Evolutionary conservation across 768 basidiomycete species (phyloP).

Genomic region (Pisolithus microcarpus): DNA sequence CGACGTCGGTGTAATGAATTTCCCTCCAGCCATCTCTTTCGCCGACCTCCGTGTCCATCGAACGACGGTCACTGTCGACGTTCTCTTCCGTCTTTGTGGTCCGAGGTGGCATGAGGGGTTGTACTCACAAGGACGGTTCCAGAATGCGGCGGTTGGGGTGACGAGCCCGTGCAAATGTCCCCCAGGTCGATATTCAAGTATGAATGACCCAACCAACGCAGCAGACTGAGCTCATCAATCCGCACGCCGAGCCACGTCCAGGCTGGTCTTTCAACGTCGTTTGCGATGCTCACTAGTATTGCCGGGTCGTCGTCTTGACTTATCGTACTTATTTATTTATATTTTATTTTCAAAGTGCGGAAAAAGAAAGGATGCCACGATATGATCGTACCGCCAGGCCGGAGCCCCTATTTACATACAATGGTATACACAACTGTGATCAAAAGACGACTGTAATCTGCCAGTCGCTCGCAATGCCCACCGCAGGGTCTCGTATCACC

Average conservation of each 20-base stretch:
- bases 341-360: background rate
- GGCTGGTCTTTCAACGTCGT: background rate
- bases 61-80: background rate
- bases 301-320: no score
- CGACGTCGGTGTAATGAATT: constrained; percentile 8
- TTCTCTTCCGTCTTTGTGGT: background rate
- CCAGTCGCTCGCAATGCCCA: constrained; percentile 59
- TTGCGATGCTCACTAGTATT: no score
- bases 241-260: background rate
- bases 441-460: constrained; percentile 34
- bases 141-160: no score
- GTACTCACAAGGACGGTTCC: background rate
- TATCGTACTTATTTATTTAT: no score
- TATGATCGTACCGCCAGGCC: background rate
- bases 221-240: background rate
- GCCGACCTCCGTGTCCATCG: background rate
- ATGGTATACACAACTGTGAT: background rate
- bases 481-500: constrained; percentile 68
- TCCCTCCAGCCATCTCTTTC: constrained; percentile 8
- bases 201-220: background rate
- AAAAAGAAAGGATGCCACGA: background rate
- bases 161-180: no score
- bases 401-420: background rate
- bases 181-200: background rate
- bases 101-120: no score